Evolutionary conservation across 257 asterid genomes (phyloP), one percentile per base, ranked within the genome.

Genomic region (Coffea canephora): DNA sequence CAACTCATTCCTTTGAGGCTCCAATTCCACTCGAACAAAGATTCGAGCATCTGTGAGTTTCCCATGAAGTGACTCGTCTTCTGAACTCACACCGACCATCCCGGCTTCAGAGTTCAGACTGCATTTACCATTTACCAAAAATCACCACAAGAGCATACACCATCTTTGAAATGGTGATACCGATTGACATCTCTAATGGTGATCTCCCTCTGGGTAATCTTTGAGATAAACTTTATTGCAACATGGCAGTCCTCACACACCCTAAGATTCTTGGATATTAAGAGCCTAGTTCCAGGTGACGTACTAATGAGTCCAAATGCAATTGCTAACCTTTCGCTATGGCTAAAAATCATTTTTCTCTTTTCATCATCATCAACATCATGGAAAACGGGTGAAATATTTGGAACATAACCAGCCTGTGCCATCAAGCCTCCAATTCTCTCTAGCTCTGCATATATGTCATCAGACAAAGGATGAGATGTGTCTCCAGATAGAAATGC

Each of bases 191-290:
- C 95, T 80, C 95, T 88, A 36, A 91, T 65, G 27, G 78, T 79
- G 73, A 91, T 89, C 76, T 87, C 91, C 84, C 95, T 85, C 54
- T 52, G 67, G 25, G 91, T 89, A 57, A 88, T 78, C 65, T 79
- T 85, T 0, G 95, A 89, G 41, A 91, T 85, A 46, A 88, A 74
- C 86, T 88, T 91, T 73, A 89, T 74, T 2, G 84, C 91, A 41
- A 79, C 91, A 81, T 89, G 95, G 77, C 93, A 91, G 74, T 91
- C 95, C 90, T 91, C 93, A 49, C 95, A 91, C 62, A 88, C 83
- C 25, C 91, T 88, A 25, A 91, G 84, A 69, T 91, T 91, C 80
- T 91, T 91, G 5, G 91, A 85, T 45, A 91, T 77, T 59, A 87
- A 80, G 77, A 91, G 88, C 80, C 83, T 89, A 21, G 88, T 85